Conservation (phyloP, 2,329 filamentous ascomycete genomes). For the Penicillium thymicola region DNA sequence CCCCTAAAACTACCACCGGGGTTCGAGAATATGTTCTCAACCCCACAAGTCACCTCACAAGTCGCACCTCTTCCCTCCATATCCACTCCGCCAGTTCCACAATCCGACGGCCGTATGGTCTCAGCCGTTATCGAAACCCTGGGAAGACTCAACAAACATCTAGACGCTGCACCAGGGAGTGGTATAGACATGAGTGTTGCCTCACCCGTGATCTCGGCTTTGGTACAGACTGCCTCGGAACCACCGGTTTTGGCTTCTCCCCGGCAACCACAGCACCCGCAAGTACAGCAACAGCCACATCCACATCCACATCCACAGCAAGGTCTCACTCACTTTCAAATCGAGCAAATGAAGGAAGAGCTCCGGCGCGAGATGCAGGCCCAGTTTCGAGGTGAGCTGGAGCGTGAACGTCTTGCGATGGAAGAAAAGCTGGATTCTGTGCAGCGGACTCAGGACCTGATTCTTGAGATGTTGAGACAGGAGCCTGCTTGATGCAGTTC, state of each 20-base stretch:
- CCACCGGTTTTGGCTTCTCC: not conserved
- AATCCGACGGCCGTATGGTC: constrained; percentile 27
- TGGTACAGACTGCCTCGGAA: constrained; percentile 19
- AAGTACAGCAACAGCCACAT: not conserved
- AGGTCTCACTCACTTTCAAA: constrained; percentile 4
- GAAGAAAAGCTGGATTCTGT: constrained; percentile 39
- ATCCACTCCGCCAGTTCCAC: constrained; percentile 12
- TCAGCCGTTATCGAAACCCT: constrained; percentile 37
- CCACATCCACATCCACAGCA: not conserved
- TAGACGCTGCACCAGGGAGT: constrained; percentile 26
- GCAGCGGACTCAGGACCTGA: constrained; percentile 42
- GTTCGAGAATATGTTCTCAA: constrained; percentile 40
- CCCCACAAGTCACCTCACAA: constrained; percentile 10
- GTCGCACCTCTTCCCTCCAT: not conserved
- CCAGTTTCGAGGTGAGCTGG: constrained; percentile 34
- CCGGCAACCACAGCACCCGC: not conserved
- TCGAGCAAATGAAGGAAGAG: constrained; percentile 32
- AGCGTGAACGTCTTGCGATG: constrained; percentile 31
- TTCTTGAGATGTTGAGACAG: constrained; percentile 41
- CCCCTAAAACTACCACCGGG: constrained; percentile 34
- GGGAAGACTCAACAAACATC: constrained; percentile 37
- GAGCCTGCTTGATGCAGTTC: constrained; percentile 25
- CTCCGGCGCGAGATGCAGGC: constrained; percentile 33
- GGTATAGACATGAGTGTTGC: constrained; percentile 6
- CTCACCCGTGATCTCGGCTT: constrained; percentile 25